These are phyloP conservation scores for Tanacetum coccineum DNA, from an alignment of 129 eudicot species.

Conservation along the genomic window DNA sequence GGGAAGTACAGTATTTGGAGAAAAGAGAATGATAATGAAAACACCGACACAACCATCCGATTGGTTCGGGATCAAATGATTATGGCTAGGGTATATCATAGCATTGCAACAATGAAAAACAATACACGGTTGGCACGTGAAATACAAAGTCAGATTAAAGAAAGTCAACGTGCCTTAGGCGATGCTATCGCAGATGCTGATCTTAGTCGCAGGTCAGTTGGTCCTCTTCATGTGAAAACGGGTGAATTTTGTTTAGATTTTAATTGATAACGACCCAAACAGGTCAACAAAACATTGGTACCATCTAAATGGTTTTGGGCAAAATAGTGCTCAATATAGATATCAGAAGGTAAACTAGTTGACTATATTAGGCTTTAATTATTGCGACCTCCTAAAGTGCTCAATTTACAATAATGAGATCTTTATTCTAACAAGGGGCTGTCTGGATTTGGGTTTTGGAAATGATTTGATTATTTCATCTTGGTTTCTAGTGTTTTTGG, in stretches of 20 bases:
- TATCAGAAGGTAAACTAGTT: too few species aligned
- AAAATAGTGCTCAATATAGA: too few species aligned
- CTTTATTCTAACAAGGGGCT: too few species aligned
- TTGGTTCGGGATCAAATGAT: constrained; percentile 93
- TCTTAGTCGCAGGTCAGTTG: constrained; percentile 63
- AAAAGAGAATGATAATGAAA: constrained; percentile 77
- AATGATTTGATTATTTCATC: too few species aligned
- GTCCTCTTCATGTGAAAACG: neutral
- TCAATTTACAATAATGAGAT: too few species aligned
- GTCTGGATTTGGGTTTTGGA: too few species aligned
- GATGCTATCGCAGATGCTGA: constrained; percentile 76
- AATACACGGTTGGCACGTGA: constrained; percentile 65
- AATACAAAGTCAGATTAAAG: constrained; percentile 70
- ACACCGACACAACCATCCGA: constrained; percentile 68
- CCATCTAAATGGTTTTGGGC: too few species aligned
- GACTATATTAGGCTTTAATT: too few species aligned
- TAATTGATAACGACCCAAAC: neutral
- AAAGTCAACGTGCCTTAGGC: constrained; percentile 78
- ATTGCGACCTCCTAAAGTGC: too few species aligned
- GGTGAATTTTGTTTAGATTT: constrained; percentile 14
- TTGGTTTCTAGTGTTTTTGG: too few species aligned
- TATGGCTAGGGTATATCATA: constrained; percentile 86
- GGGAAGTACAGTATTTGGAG: constrained; percentile 98
- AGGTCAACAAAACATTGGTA: neutral
- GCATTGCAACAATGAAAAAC: constrained; percentile 80